A percentile compares a stretch with the other conserved stretches of the same genome.
Conservation (phyloP, 495 filamentous ascomycete genomes). For the Oleoguttula mirabilis region DNA sequence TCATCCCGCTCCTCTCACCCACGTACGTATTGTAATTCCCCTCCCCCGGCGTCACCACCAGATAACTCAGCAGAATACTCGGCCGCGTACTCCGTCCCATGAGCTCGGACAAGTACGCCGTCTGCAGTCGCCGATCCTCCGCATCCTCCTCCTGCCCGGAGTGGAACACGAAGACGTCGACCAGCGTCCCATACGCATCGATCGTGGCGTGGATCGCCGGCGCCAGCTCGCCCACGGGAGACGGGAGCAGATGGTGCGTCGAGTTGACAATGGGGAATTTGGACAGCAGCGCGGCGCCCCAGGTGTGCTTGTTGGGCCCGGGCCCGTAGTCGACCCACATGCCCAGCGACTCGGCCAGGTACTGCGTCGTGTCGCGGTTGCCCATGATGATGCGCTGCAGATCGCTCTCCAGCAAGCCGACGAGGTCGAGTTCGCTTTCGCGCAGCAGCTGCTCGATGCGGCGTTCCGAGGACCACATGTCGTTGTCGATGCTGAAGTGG, state of each 20-base stretch:
- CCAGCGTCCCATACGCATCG: constrained; percentile 75
- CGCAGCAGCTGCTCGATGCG: constrained; percentile 88
- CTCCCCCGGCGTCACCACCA: constrained; percentile 78
- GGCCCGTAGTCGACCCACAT: constrained; percentile 99
- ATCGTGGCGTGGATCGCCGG: constrained; percentile 94
- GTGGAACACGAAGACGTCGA: constrained; percentile 97
- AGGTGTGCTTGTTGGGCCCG: constrained; percentile 97
- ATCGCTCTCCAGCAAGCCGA: constrained; percentile 88
- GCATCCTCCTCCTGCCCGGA: constrained; percentile 97
- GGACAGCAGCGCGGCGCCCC: constrained; percentile 84
- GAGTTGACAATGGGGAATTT: constrained; percentile 98
- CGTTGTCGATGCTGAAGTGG: constrained; percentile 95
- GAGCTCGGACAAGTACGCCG: constrained; percentile 71
- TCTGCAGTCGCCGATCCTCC: constrained; percentile 82
- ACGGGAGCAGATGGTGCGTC: constrained; percentile 88
- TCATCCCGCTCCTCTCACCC: constrained; percentile 74
- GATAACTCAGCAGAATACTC: constrained; percentile 75
- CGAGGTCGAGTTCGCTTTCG: constrained; percentile 86
- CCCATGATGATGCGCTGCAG: constrained; percentile 99
- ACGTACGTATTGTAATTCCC: constrained; percentile 98
- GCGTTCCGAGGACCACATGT: constrained; percentile 95
- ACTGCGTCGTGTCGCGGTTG: constrained; percentile 92
- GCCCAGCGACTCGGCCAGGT: constrained; percentile 86
- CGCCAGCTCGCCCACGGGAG: constrained; percentile 85
- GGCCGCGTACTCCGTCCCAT: constrained; percentile 79